These are phyloP conservation scores for Talaromyces sp. DNA, from an alignment of 2,329 filamentous ascomycete species.

Conservation along the genomic window DNA sequence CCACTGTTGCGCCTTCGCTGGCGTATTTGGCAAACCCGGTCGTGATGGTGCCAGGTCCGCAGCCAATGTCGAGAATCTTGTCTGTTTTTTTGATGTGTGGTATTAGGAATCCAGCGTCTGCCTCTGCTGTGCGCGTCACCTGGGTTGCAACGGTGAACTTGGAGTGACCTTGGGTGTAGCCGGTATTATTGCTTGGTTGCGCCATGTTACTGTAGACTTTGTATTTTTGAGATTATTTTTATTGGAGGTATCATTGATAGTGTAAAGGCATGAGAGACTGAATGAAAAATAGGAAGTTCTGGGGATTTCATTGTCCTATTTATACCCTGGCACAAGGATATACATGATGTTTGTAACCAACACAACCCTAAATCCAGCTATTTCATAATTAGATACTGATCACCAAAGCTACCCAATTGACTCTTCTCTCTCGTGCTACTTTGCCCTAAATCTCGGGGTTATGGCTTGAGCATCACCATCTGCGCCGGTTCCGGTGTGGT, in stretches of 20 bases:
- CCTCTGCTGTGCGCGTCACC: conserved; percentile 27
- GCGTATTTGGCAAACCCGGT: conserved; percentile 33
- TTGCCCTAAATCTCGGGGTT: background rate
- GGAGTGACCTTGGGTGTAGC: conserved; percentile 33
- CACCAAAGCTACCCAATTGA: background rate
- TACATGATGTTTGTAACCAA: background rate
- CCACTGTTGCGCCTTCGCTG: conserved; percentile 31
- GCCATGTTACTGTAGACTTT: conserved; percentile 9
- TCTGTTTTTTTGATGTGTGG: conserved; percentile 29
- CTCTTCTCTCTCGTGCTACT: background rate
- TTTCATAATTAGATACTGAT: background rate
- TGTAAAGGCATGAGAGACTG: background rate
- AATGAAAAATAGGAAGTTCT: background rate
- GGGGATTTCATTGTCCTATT: background rate
- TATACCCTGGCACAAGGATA: background rate
- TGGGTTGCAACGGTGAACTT: conserved; percentile 31
- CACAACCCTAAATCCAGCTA: background rate
- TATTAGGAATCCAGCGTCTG: conserved; percentile 38
- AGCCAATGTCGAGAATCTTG: conserved; percentile 42
- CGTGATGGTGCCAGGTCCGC: conserved; percentile 41
- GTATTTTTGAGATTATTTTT: background rate
- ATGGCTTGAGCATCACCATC: background rate
- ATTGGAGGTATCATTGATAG: background rate
- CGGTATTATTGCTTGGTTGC: background rate
- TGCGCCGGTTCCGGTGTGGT: background rate